These are phyloP conservation scores for Cladosporium sp. DNA, from an alignment of 2,329 filamentous ascomycete genomes.

Conservation along the genomic window DNA sequence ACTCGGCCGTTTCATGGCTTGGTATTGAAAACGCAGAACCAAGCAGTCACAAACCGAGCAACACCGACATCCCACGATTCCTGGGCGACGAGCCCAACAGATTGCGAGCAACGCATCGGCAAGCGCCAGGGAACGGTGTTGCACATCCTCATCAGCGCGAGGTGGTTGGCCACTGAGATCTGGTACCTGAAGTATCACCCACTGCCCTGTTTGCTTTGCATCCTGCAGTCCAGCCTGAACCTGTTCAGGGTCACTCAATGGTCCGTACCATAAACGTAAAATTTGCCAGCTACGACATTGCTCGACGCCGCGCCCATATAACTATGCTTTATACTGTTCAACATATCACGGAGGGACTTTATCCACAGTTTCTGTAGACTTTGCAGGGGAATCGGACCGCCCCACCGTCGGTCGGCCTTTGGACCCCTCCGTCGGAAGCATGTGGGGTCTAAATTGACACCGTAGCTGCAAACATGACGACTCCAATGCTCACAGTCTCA, in stretches of 20 bases:
- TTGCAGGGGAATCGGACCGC: not conserved
- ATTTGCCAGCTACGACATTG: not conserved
- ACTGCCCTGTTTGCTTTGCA: not conserved
- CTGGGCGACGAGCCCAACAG: not conserved
- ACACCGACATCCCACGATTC: constrained; percentile 8
- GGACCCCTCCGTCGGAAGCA: not conserved
- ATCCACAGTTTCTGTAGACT: not conserved
- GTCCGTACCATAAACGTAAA: not conserved
- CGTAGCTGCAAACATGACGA: constrained; percentile 17
- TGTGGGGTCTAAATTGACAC: not conserved
- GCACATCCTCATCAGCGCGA: not conserved
- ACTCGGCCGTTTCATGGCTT: not conserved
- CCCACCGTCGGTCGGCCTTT: not conserved
- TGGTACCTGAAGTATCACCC: not conserved
- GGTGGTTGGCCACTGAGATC: not conserved
- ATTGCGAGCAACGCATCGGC: not conserved
- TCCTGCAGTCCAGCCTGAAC: not conserved
- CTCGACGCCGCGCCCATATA: not conserved
- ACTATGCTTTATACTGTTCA: not conserved
- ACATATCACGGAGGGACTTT: not conserved
- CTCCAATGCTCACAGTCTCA: not conserved
- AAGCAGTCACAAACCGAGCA: constrained; percentile 5
- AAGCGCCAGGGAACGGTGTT: not conserved
- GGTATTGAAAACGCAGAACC: not conserved
- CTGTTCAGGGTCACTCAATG: not conserved